Conservation (phyloP, 176 grass and related monocot species). For the Cenchrus purpureus region DNA sequence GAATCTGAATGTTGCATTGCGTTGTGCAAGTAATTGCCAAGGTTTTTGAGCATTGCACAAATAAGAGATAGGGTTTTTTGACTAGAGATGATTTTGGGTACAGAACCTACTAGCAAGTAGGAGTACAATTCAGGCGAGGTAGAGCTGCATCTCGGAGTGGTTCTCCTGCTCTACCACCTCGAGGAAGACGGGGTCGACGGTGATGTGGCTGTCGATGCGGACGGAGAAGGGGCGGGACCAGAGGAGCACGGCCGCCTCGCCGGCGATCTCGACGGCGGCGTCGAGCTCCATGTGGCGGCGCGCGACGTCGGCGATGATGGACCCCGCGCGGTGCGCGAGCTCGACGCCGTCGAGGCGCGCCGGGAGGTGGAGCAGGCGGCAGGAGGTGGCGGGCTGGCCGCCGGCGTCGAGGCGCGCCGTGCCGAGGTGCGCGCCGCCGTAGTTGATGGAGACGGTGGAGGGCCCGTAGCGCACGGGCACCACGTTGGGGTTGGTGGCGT, state of each 20-base stretch:
- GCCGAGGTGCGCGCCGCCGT: slow-evolving; percentile 71
- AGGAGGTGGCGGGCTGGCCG: slow-evolving; percentile 66
- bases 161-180: slow-evolving; percentile 73
- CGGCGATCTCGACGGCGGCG: slow-evolving; percentile 64
- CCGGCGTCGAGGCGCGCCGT: slow-evolving; percentile 69
- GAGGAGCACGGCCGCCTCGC: slow-evolving; percentile 48
- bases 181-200: slow-evolving; percentile 80
- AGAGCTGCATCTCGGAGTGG: slow-evolving; percentile 61
- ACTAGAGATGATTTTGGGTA: not conserved
- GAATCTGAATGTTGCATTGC: not conserved
- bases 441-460: slow-evolving; percentile 74
- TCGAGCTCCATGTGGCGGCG: slow-evolving; percentile 74
- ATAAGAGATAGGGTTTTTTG: not conserved
- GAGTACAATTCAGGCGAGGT: slow-evolving; percentile 27
- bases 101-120: not conserved
- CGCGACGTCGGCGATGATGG: slow-evolving; percentile 55
- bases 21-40: not conserved
- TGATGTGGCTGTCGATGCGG: slow-evolving; percentile 70
- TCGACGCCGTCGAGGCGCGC: slow-evolving; percentile 66
- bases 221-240: slow-evolving; percentile 72
- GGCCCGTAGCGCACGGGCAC: slow-evolving; percentile 68
- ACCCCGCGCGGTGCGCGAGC: slow-evolving; percentile 59
- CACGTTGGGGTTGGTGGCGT: slow-evolving; percentile 82
- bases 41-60: not conserved
- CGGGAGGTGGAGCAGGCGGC: slow-evolving; percentile 76